A percentile compares a stretch with the other conserved stretches of the same genome.
These are phyloP conservation scores for Podaxis sp. DNA, from an alignment of 768 basidiomycete species.

Conservation along the genomic window DNA sequence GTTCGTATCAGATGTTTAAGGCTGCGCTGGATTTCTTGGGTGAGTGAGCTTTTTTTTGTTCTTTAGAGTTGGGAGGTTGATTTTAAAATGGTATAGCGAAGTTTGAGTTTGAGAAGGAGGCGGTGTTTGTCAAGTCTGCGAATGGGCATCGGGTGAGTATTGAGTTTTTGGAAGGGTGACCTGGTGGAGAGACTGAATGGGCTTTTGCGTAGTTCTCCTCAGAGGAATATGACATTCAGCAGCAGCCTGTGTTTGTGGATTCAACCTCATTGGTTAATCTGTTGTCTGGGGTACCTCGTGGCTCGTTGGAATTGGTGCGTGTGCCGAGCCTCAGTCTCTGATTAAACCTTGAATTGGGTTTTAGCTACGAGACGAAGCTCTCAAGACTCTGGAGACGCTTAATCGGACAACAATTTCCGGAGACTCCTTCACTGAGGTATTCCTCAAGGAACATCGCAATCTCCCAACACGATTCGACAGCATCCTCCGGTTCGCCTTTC, in stretches of 20 bases:
- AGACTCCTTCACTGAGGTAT: conserved; percentile 70
- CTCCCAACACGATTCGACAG: conserved; percentile 72
- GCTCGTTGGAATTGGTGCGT: conserved; percentile 77
- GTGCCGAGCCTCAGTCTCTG: not conserved
- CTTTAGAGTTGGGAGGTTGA: not conserved
- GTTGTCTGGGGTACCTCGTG: conserved; percentile 68
- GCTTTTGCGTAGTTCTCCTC: conserved; percentile 46
- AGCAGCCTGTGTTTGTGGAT: conserved; percentile 73
- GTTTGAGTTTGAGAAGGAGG: conserved; percentile 59
- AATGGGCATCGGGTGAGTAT: conserved; percentile 53
- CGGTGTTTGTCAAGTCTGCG: conserved; percentile 57
- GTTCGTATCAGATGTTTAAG: conserved; percentile 88
- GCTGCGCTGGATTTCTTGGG: conserved; percentile 84
- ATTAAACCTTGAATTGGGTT: not conserved
- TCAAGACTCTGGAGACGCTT: conserved; percentile 65
- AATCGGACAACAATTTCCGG: conserved; percentile 44
- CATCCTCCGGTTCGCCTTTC: conserved; percentile 52
- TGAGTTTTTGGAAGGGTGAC: not conserved
- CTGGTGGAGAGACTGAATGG: not conserved
- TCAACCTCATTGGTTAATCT: conserved; percentile 76
- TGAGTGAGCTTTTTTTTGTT: conserved; percentile 33
- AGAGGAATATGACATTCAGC: conserved; percentile 52
- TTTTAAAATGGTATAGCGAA: conserved; percentile 46
- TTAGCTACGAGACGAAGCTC: conserved; percentile 77
- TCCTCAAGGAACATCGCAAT: conserved; percentile 70